Evolutionary conservation across 192 early-diverging fungal species (phyloP).

Genomic region (Linnemannia exigua): DNA sequence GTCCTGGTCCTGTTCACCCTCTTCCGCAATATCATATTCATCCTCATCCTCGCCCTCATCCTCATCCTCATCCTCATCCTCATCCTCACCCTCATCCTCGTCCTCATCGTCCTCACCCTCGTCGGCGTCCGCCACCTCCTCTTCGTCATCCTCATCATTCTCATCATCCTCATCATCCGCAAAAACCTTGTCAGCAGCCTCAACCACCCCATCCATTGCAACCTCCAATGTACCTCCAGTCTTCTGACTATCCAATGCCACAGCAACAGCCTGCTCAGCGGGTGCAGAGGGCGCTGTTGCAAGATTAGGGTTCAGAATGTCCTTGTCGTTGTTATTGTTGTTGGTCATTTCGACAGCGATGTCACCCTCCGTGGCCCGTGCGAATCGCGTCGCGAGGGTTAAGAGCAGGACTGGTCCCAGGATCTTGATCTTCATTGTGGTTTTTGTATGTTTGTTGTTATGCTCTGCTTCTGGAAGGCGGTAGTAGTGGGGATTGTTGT

Average conservation of each 20-base stretch:
- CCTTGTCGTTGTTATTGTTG: background rate
- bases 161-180: slow-evolving; percentile 7
- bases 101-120: slow-evolving; percentile 9
- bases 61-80: background rate
- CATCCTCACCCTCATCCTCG: background rate
- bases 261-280: background rate
- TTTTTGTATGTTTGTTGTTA: background rate
- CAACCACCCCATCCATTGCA: background rate
- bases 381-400: background rate
- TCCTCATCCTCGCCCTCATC: background rate
- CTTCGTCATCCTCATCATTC: background rate
- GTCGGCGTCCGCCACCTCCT: background rate
- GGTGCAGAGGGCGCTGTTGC: background rate
- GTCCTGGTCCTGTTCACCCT: background rate
- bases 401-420: slow-evolving; percentile 15
- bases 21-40: background rate
- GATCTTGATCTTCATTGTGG: slow-evolving; percentile 13
- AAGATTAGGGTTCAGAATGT: background rate
- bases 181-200: background rate
- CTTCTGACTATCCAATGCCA: background rate
- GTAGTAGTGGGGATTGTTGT: too few species aligned
- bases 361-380: background rate
- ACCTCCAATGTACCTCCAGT: background rate
- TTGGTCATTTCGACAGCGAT: too few species aligned
- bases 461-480: too few species aligned